Conservation (phyloP, 2,329 filamentous ascomycete species). For the Hypoxylon sp. region DNA sequence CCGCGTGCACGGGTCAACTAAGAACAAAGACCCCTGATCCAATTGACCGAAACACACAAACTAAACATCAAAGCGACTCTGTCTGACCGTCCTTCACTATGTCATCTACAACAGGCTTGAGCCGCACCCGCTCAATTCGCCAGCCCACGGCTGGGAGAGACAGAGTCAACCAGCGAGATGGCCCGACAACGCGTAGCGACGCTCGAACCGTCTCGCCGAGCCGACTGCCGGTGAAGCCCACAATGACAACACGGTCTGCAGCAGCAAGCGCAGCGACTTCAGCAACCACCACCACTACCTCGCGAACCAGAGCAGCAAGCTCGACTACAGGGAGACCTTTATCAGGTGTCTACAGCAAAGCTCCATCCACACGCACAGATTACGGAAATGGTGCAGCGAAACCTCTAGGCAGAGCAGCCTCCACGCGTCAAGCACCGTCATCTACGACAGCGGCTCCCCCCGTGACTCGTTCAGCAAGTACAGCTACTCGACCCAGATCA, state of each 20-base stretch:
- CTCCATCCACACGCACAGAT: conserved; percentile 25
- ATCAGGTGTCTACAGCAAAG: conserved; percentile 42
- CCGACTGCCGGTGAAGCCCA: conserved; percentile 65
- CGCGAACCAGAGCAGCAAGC: conserved; percentile 40
- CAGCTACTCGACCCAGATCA: conserved; percentile 45
- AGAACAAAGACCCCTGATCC: conserved; percentile 38
- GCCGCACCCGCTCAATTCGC: conserved; percentile 65
- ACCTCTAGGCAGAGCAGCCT: conserved; percentile 49
- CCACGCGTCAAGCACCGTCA: conserved; percentile 47
- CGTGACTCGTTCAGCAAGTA: conserved; percentile 34
- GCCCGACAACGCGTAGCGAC: conserved; percentile 45
- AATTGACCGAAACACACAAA: conserved; percentile 15
- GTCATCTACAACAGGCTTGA: conserved; percentile 59
- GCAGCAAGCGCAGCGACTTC: conserved; percentile 47
- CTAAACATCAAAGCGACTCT: conserved; percentile 37
- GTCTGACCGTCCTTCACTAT: conserved; percentile 50
- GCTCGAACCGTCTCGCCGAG: conserved; percentile 63
- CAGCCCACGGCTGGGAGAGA: conserved; percentile 55
- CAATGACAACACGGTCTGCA: conserved; percentile 54
- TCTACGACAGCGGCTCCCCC: conserved; percentile 43
- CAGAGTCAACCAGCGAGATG: conserved; percentile 37
- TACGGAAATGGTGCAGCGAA: conserved; percentile 43
- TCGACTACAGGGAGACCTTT: conserved; percentile 43
- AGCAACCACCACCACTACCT: conserved; percentile 38
- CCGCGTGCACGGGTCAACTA: conserved; percentile 35